A percentile compares a stretch with the other conserved stretches of the same genome.
Evolutionary conservation across 192 early-diverging fungal species (phyloP).

Genomic region (Umbelopsis sp.): DNA sequence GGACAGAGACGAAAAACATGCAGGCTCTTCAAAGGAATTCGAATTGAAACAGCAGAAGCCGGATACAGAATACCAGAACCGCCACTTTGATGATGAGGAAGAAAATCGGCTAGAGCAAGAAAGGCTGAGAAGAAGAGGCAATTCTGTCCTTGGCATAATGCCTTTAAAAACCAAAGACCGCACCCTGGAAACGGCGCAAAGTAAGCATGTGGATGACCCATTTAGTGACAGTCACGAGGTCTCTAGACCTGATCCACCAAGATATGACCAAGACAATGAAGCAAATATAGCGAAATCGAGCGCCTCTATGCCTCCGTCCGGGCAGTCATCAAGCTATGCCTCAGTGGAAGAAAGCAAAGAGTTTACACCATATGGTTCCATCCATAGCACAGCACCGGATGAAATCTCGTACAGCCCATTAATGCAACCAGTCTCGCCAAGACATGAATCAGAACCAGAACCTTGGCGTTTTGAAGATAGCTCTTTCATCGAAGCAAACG

Average conservation of each 20-base stretch:
- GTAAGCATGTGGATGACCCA: not conserved
- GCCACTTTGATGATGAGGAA: not conserved
- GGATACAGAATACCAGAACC: not conserved
- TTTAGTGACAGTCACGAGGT: constrained; percentile 13
- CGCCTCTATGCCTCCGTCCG: not conserved
- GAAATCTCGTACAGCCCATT: not conserved
- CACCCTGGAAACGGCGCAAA: not conserved
- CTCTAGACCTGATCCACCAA: not conserved
- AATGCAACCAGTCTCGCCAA: constrained; percentile 5
- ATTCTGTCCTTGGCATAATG: constrained; percentile 3
- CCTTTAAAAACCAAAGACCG: not conserved
- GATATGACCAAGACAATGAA: not conserved
- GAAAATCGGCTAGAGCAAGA: not conserved
- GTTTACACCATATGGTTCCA: constrained; percentile 5
- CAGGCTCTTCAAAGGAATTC: not conserved
- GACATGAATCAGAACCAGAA: not conserved
- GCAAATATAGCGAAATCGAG: not conserved
- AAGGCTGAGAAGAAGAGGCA: not conserved
- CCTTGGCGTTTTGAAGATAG: constrained; percentile 1
- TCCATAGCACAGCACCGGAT: not conserved
- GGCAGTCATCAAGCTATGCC: not conserved
- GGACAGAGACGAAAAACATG: not conserved
- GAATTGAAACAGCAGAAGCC: not conserved
- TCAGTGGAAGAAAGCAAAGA: not conserved
- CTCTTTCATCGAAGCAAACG: not conserved